A percentile compares a stretch with the other conserved stretches of the same genome.
Conservation (phyloP, 805 yeast genomes). For the Helenozyma baotianmanensis region DNA sequence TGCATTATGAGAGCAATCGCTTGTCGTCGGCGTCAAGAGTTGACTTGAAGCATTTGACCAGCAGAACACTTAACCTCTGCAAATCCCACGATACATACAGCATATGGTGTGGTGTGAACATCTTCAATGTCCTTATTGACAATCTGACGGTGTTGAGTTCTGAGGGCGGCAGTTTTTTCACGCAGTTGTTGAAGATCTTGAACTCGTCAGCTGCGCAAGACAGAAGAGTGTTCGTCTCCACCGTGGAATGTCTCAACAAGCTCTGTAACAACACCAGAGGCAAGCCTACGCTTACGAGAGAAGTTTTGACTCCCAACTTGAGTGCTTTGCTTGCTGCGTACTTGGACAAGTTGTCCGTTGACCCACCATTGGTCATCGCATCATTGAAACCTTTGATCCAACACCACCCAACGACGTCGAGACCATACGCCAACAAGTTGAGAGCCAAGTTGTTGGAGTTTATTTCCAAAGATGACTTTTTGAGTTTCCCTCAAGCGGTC, state of each 20-base stretch:
- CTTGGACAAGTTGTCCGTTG: conserved; percentile 34
- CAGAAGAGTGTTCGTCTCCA: conserved; percentile 30
- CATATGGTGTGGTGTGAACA: conserved; percentile 59
- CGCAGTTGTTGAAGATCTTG: conserved; percentile 38
- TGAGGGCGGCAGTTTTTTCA: conserved; percentile 38
- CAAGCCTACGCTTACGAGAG: conserved; percentile 81
- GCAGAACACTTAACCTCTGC: conserved; percentile 39
- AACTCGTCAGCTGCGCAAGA: conserved; percentile 34
- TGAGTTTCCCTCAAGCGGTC: conserved; percentile 35
- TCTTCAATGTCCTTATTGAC: conserved; percentile 41
- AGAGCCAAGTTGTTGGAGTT: conserved; percentile 41
- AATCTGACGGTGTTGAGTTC: conserved; percentile 30
- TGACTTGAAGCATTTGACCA: conserved; percentile 47
- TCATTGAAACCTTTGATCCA: conserved; percentile 39
- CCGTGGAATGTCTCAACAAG: conserved; percentile 37
- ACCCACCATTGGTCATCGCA: conserved; percentile 30
- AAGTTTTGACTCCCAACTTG: conserved; percentile 74
- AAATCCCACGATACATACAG: conserved; percentile 36
- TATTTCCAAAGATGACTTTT: conserved; percentile 29
- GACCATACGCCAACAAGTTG: conserved; percentile 69
- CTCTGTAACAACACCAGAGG: conserved; percentile 56
- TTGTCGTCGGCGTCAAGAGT: conserved; percentile 43
- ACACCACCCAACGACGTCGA: conserved; percentile 71
- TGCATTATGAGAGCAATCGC: conserved; percentile 24
- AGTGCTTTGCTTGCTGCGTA: conserved; percentile 54